A percentile compares a stretch with the other conserved stretches of the same genome.
These are phyloP conservation scores for Xylaria grammica DNA, from an alignment of 495 filamentous ascomycete species.

Conservation along the genomic window DNA sequence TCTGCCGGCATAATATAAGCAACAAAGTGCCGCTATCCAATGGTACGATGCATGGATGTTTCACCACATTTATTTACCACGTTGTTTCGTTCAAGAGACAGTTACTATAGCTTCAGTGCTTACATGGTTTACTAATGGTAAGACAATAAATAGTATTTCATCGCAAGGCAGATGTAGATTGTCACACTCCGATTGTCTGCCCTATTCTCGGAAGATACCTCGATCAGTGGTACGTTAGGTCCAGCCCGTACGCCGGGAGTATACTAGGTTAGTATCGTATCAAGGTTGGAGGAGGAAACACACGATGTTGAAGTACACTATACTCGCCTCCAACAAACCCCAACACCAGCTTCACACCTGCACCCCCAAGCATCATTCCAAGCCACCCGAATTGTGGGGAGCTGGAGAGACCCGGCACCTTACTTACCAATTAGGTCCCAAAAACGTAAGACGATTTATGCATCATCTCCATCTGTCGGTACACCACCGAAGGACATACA, in stretches of 20 bases:
- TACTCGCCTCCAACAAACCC: constrained; percentile 4
- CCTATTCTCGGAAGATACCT: not conserved
- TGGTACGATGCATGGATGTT: not conserved
- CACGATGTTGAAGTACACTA: not conserved
- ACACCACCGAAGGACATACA: not conserved
- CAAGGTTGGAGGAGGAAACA: not conserved
- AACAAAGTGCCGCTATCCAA: not conserved
- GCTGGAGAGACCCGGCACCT: constrained; percentile 16
- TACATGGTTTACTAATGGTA: not conserved
- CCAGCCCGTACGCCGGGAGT: not conserved
- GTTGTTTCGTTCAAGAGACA: constrained; percentile 5
- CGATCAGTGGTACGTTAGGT: not conserved
- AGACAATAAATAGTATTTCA: too few relatives aligned
- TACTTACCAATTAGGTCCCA: constrained; percentile 3
- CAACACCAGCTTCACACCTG: constrained; percentile 5
- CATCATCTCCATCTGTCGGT: constrained; percentile 7
- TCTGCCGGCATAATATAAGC: constrained; percentile 18
- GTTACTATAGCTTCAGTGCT: not conserved
- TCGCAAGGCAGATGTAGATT: not conserved
- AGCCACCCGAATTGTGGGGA: constrained; percentile 17
- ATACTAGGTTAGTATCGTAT: not conserved
- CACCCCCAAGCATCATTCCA: constrained; percentile 8
- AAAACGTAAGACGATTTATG: constrained; percentile 11
- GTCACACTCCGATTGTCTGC: not conserved
- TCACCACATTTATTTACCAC: constrained; percentile 17